These are phyloP conservation scores for Paecilomyces niveus DNA, from an alignment of 2,329 filamentous ascomycete genomes.

Conservation along the genomic window DNA sequence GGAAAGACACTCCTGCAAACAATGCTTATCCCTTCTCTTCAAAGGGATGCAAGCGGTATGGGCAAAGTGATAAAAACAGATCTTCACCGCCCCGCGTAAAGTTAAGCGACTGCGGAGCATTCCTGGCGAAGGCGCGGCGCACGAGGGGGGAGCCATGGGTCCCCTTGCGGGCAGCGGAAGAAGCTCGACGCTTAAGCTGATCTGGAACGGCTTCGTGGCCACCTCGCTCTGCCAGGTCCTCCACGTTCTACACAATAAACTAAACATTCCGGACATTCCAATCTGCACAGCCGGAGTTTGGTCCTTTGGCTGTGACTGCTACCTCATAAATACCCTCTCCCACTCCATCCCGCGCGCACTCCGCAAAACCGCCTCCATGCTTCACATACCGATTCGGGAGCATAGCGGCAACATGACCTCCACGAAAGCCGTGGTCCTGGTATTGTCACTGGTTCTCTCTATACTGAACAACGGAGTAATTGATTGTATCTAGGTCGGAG, in stretches of 20 bases:
- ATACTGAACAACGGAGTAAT: constrained; percentile 3
- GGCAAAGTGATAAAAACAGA: background rate
- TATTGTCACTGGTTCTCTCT: constrained; percentile 34
- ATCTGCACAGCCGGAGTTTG: background rate
- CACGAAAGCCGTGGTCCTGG: constrained; percentile 93
- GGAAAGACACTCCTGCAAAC: too few species aligned
- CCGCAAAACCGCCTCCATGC: constrained; percentile 25
- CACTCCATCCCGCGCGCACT: constrained; percentile 5
- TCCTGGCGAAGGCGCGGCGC: background rate
- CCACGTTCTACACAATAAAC: background rate
- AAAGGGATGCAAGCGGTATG: background rate
- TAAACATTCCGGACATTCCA: background rate
- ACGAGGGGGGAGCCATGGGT: background rate
- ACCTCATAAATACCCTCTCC: constrained; percentile 1
- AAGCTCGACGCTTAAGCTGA: background rate
- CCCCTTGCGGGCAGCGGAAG: background rate
- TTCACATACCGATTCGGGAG: constrained; percentile 40
- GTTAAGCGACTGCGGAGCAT: background rate
- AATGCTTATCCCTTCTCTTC: too few species aligned
- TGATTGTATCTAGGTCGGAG: constrained; percentile 65
- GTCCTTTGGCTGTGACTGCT: constrained; percentile 5
- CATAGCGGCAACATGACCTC: constrained; percentile 43
- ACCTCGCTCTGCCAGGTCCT: background rate
- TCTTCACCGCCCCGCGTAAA: background rate
- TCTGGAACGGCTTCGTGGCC: constrained; percentile 4